Evolutionary conservation across 352 stramenopile genomes (phyloP), one percentile per base, ranked within the genome.

Genomic region (Phytopythium oedochilum): DNA sequence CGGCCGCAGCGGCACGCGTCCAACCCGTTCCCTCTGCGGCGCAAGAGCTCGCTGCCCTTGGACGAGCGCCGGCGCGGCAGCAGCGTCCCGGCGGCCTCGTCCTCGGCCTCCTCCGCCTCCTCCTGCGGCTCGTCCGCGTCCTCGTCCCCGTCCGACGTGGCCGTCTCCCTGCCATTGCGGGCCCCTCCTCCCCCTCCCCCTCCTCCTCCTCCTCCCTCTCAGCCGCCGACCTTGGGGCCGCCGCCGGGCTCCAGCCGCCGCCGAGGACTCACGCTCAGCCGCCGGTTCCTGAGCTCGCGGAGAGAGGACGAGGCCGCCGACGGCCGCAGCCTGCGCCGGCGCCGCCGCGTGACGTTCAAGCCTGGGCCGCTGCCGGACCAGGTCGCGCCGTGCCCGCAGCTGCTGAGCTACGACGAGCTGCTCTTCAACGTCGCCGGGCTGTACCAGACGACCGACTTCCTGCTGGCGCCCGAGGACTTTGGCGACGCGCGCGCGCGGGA

Each of bases 351-450:
- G 34, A 78, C 70, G 52, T 85, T 85, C 55, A 70, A 76, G 56
- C 74, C 73, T n/a, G n/a, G n/a, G 57, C 63, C 59, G 36, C 67
- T 78, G 55, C 49, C 68, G 32, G 56, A 69, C 25, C 71, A 83
- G 26, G 57, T 75, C 34, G 66, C 74, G 48, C 71, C 74, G 5
- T 56, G 59, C 4, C 53, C 59, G 2, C 57, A 60, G 32, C 61
- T 78, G 22, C 46, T 65, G 56, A 83, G 70, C 29, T 86, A 83
- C 60, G 75, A 86, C 57, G 75, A 86, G 43, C 63, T 86, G 25
- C 61, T 86, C 47, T 86, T 86, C 51, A 75, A 70, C 34, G 72
- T 86, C 29, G 75, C 72, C 0, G 73, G 73, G 0, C 35, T 86
- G 17, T 81, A 83, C 62, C 72, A 85, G 52, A 85, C 72, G n/a